These are phyloP conservation scores for Butyriboletus loyo DNA, from an alignment of 768 basidiomycete species.

Conservation along the genomic window DNA sequence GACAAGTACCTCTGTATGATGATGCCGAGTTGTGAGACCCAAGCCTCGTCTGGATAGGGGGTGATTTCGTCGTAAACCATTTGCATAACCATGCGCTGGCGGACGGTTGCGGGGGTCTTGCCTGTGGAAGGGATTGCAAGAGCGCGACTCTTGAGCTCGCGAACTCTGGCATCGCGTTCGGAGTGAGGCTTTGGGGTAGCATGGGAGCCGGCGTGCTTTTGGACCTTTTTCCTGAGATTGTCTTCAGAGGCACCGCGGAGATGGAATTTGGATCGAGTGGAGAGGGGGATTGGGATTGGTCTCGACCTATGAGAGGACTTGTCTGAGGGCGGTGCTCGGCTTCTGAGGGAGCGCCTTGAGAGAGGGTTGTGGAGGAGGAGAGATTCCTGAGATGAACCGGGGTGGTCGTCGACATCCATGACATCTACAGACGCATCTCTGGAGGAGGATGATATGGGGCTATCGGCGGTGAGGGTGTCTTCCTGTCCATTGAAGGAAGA, in stretches of 20 bases:
- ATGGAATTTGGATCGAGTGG: conserved; percentile 26
- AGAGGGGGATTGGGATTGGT: conserved; percentile 19
- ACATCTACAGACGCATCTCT: conserved; percentile 32
- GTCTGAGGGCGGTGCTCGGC: conserved; percentile 18
- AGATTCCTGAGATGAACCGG: conserved; percentile 26
- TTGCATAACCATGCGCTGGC: conserved; percentile 55
- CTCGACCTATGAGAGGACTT: conserved; percentile 27
- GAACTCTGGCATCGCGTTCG: conserved; percentile 31
- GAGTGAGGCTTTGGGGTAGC: conserved; percentile 21
- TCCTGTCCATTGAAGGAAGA: conserved; percentile 32
- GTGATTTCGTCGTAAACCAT: conserved; percentile 67
- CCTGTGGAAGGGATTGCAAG: conserved; percentile 34
- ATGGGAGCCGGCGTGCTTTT: conserved; percentile 21
- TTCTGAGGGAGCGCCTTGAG: conserved; percentile 29
- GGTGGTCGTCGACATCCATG: conserved; percentile 26
- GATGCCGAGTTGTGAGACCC: conserved; percentile 57
- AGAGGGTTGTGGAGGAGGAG: conserved; percentile 22
- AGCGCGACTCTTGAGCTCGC: conserved; percentile 31
- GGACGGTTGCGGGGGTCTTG: conserved; percentile 50
- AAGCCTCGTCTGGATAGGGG: conserved; percentile 60
- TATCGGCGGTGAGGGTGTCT: conserved; percentile 27
- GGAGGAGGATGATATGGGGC: conserved; percentile 32
- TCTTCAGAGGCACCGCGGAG: conserved; percentile 26
- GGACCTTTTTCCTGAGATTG: conserved; percentile 25
- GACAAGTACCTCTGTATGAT: conserved; percentile 49